A percentile compares a stretch with the other conserved stretches of the same genome.
Conservation (phyloP, 208 protist genomes). For the Wallacemonas collosoma region DNA sequence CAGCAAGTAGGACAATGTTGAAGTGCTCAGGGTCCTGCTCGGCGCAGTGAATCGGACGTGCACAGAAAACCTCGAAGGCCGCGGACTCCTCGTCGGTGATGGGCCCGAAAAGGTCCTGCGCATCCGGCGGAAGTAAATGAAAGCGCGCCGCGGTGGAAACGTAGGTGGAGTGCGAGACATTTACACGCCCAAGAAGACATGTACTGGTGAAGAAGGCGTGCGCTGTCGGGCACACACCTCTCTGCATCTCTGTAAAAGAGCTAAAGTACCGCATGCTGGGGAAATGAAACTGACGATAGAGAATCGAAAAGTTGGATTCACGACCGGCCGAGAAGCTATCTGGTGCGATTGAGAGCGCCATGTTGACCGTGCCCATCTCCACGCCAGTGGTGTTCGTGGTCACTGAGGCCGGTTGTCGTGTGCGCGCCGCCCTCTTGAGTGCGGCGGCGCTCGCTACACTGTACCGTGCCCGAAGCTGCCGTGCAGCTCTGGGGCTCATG, state of each 20-base stretch:
- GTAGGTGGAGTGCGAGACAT: slow-evolving; percentile 26
- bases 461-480: slow-evolving; percentile 31
- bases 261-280: slow-evolving; percentile 73
- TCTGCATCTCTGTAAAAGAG: slow-evolving; percentile 86
- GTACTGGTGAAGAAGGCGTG: slow-evolving; percentile 44
- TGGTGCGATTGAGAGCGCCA: neutral
- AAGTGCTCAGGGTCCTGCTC: slow-evolving; percentile 44
- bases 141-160: slow-evolving; percentile 36
- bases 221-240: slow-evolving; percentile 62
- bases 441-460: neutral
- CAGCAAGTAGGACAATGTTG: slow-evolving; percentile 72
- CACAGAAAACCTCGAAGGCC: slow-evolving; percentile 75
- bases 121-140: slow-evolving; percentile 29
- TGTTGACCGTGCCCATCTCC: neutral
- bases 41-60: slow-evolving; percentile 38
- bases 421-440: neutral
- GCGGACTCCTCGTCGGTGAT: slow-evolving; percentile 62
- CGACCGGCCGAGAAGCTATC: too few species aligned
- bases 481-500: slow-evolving; percentile 33
- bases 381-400: neutral
- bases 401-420: neutral
- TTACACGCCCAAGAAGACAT: slow-evolving; percentile 29
- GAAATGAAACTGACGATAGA: slow-evolving; percentile 1
- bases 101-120: slow-evolving; percentile 55
- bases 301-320: neutral